A percentile compares a stretch with the other conserved stretches of the same genome.
Evolutionary conservation across 75 land plant species (phyloP).

Genomic region (Adiantum capillusveneris): DNA sequence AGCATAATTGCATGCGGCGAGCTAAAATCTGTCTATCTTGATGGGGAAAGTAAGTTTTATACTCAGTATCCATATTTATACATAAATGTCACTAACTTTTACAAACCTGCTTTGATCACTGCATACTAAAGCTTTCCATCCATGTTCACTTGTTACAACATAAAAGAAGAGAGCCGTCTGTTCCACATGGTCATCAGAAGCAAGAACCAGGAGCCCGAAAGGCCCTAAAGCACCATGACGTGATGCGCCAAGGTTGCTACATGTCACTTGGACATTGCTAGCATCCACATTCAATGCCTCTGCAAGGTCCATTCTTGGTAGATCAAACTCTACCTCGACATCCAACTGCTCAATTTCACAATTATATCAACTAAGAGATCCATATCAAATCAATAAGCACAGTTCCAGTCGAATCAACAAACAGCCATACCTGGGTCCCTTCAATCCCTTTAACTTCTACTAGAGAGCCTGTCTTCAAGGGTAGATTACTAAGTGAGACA

Average conservation of each 20-base stretch:
- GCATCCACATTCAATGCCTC: constrained; percentile 3
- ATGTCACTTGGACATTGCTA: constrained; percentile 10
- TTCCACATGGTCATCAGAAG: constrained; percentile 23
- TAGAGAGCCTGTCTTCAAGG: background rate
- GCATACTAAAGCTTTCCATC: constrained; percentile 21
- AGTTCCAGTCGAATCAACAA: no score
- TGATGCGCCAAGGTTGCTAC: constrained; percentile 18
- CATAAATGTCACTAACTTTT: no score
- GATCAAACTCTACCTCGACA: constrained; percentile 18
- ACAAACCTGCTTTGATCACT: constrained; percentile 32
- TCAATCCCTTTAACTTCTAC: constrained; percentile 10
- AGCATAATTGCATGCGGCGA: no score
- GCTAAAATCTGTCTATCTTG: no score
- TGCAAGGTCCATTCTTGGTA: constrained; percentile 1
- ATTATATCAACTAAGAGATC: no score
- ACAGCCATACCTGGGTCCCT: constrained; percentile 7
- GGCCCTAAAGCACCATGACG: constrained; percentile 16
- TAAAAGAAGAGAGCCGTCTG: constrained; percentile 31
- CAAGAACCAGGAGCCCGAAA: constrained; percentile 34
- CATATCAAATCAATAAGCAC: no score
- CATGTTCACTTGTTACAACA: background rate
- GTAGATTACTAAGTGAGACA: background rate
- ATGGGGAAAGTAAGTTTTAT: no score
- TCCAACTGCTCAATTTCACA: constrained; percentile 11
- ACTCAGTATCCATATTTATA: background rate